Conservation (phyloP, 208 protist genomes). For the Leishmania martiniquensis region DNA sequence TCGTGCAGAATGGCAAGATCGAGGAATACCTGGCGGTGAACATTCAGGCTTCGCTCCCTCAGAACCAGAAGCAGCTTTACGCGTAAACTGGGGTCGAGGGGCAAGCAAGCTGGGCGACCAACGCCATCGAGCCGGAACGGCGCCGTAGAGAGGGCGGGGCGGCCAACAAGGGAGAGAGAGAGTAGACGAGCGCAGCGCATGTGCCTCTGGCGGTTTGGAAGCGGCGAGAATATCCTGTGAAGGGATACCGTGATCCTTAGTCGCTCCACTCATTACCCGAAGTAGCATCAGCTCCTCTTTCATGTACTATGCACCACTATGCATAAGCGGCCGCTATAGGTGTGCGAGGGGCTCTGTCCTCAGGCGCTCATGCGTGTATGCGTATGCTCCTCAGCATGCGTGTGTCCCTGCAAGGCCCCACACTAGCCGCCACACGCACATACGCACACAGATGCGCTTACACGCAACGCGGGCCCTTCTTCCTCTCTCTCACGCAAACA, state of each 20-base stretch:
- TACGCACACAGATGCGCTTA: too few species aligned
- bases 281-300: not conserved
- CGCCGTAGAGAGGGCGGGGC: not conserved
- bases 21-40: constrained; percentile 89
- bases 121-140: not conserved
- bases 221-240: too few species aligned
- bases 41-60: constrained; percentile 72
- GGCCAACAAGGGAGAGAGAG: too few species aligned
- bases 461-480: too few species aligned
- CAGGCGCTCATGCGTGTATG: not conserved
- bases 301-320: constrained; percentile 6
- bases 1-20: constrained; percentile 79
- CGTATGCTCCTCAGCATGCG: not conserved
- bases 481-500: too few species aligned
- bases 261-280: not conserved
- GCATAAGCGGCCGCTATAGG: not conserved
- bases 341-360: not conserved
- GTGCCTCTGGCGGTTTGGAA: not conserved
- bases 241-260: not conserved
- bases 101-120: not conserved
- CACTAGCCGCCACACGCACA: not conserved
- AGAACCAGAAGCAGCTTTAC: constrained; percentile 64
- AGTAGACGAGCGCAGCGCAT: not conserved
- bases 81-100: constrained; percentile 31
- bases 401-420: not conserved